phyloP scores from a whole-genome alignment of 2,329 filamentous ascomycete genomes.

The Parasarocladium wereldwijsianum region DNA sequence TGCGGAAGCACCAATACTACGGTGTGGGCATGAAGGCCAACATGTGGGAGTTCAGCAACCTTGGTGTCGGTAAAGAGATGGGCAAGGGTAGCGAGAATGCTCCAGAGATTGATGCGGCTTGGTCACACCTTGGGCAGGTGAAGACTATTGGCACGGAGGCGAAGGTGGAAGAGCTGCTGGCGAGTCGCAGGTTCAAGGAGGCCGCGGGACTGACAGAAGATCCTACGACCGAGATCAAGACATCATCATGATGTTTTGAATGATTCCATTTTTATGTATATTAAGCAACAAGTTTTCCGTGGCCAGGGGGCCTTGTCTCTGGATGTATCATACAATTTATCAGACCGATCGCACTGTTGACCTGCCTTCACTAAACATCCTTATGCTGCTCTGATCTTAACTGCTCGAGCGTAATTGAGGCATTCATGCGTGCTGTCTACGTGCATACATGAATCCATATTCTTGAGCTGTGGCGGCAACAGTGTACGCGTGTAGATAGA shows the following conservation, averaged over 20 bases:
- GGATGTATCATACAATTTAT: too few species aligned
- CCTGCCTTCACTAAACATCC: too few species aligned
- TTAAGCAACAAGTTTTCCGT: too few species aligned
- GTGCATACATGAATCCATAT: too few species aligned
- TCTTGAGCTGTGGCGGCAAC: too few species aligned
- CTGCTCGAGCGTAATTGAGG: too few species aligned
- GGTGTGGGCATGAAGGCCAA: conserved; percentile 99
- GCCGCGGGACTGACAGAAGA: conserved; percentile 15
- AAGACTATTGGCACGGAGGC: conserved; percentile 34
- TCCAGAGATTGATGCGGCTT: conserved; percentile 31
- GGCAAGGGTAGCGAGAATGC: conserved; percentile 9
- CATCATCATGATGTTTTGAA: neutral
- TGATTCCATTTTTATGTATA: neutral
- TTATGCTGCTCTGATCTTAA: too few species aligned
- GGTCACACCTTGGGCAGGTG: conserved; percentile 39
- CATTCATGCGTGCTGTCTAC: too few species aligned
- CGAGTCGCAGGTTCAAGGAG: conserved; percentile 31
- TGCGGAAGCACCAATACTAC: conserved; percentile 84
- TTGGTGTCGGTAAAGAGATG: conserved; percentile 30
- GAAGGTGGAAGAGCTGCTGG: conserved; percentile 43
- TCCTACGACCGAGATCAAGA: conserved; percentile 8
- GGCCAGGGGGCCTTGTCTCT: too few species aligned
- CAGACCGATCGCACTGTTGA: too few species aligned
- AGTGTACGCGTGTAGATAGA: too few species aligned
- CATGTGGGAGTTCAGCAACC: conserved; percentile 70